A percentile compares a stretch with the other conserved stretches of the same genome.
These are phyloP conservation scores for Oenanthe sinensis DNA, from an alignment of 129 eudicot genomes.

Conservation along the genomic window DNA sequence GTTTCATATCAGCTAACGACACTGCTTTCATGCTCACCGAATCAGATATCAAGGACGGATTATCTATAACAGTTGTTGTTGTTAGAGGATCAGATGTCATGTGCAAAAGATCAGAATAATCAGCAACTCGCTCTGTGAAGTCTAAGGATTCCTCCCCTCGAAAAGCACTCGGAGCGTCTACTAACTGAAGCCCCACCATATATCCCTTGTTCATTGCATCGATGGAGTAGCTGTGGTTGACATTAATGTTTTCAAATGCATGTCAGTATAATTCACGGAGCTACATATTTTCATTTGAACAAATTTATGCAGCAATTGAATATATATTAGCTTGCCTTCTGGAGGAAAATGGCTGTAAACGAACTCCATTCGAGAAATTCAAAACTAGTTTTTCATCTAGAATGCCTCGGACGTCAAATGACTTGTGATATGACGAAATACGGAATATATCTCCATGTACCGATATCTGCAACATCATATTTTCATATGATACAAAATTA, in stretches of 20 bases:
- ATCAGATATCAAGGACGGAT: conserved; percentile 21
- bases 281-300: not conserved
- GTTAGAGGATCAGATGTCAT: conserved; percentile 25
- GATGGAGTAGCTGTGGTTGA: conserved; percentile 12
- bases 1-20: conserved; percentile 31
- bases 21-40: conserved; percentile 29
- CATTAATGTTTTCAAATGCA: conserved; percentile 3
- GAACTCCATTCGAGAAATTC: conserved; percentile 25
- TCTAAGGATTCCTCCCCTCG: conserved; percentile 21
- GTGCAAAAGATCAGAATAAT: conserved; percentile 17
- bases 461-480: conserved; percentile 39
- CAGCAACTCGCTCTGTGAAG: conserved; percentile 18
- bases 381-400: conserved; percentile 20
- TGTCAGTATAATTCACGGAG: not conserved
- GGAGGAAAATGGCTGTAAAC: conserved; percentile 22
- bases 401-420: conserved; percentile 31
- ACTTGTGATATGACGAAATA: conserved; percentile 29
- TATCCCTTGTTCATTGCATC: conserved; percentile 6
- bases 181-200: conserved; percentile 14
- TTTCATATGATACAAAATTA: not conserved
- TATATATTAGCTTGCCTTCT: conserved; percentile 20
- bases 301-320: conserved; percentile 10
- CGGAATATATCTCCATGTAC: conserved; percentile 36
- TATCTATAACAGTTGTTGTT: conserved; percentile 11
- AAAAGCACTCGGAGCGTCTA: conserved; percentile 20